Evolutionary conservation across 768 basidiomycete genomes (phyloP), one percentile per base, ranked within the genome.

Genomic region (Gloeopeniophorella convolvens): DNA sequence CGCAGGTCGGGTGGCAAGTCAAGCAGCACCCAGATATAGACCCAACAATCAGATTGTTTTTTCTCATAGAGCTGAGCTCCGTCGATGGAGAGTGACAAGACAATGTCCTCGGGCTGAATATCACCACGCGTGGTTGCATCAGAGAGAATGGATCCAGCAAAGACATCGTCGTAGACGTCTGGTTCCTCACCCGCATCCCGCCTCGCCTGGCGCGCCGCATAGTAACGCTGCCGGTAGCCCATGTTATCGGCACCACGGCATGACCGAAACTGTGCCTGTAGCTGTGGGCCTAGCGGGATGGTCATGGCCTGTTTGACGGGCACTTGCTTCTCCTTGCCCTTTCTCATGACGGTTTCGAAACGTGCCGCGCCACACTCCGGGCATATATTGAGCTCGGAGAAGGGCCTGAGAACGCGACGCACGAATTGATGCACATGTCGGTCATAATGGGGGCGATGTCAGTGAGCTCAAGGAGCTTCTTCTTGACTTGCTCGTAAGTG

Each of bases 11-110:
- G 73, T 0, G 50, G 20, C 1, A 66, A 46, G 48, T 71, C 65
- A 0, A 70, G 12, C 0, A 75, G 34, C 1, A 75, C 47, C 69
- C 68, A 72, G 1, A 74, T 69, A 11, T 60, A 64, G 0, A 69
- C 60, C 66, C 68, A 69, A 15, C 60, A 61, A 23, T 61, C 60
- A 5, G 71, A 64, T 3, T 11, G 35, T 53, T 72, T 73, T 54
- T 59, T 60, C 6, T 46, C 45, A 49, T 72, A 72, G 3, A 76
- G 64, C 49, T 76, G 73, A 0, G 68, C 66, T 0, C 73, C 70
- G 43, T 76, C 67, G 7, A 72, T 55, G 0, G 70, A 73, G 0
- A 67, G 48, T 48, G 70, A 60, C 2, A 74, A 54, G 5, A 70
- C 12, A 65, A 64, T 54, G 37, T 71, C 65, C 2, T 34, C 33